Percentiles rank a stretch among this genome's conserved stretches.
These are phyloP conservation scores for Leavenworthia alabamica DNA, from an alignment of 345 rosid species.

Conservation along the genomic window DNA sequence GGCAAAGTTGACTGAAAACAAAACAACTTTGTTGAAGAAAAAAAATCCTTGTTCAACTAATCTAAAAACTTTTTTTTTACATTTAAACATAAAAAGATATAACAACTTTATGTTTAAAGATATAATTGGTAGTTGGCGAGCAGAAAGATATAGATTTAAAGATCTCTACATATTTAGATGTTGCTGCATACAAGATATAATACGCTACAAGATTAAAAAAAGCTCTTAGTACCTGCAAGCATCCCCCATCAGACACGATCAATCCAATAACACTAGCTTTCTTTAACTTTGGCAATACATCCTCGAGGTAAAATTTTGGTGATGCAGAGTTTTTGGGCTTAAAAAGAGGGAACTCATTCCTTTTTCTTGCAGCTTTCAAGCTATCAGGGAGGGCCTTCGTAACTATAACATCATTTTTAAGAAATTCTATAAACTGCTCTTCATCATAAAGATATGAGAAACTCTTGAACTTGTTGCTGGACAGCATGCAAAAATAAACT, in stretches of 20 bases:
- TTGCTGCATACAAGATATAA: constrained; percentile 1
- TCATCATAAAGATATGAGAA: constrained; percentile 92
- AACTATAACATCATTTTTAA: constrained; percentile 66
- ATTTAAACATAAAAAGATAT: too few relatives aligned
- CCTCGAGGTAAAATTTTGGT: constrained; percentile 62
- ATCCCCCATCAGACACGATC: constrained; percentile 76
- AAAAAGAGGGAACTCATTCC: constrained; percentile 59
- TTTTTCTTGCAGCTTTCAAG: constrained; percentile 71
- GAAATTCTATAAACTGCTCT: constrained; percentile 88
- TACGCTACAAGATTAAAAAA: neutral
- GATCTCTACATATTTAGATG: neutral
- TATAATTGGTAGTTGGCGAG: constrained; percentile 2
- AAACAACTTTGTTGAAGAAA: constrained; percentile 7
- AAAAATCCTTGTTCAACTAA: neutral
- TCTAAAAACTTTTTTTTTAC: neutral
- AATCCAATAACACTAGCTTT: constrained; percentile 69
- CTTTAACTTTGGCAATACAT: constrained; percentile 69
- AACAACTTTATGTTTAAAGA: too few relatives aligned
- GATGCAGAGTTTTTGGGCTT: constrained; percentile 77
- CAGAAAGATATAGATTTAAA: constrained; percentile 7
- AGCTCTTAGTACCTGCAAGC: constrained; percentile 58
- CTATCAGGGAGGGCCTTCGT: constrained; percentile 67
- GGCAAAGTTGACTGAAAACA: constrained; percentile 77
- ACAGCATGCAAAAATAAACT: constrained; percentile 13
- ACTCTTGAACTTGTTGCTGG: constrained; percentile 85